Base-by-base conservation (phyloP, 805 yeast species). In the Pichia exigua region DNA sequence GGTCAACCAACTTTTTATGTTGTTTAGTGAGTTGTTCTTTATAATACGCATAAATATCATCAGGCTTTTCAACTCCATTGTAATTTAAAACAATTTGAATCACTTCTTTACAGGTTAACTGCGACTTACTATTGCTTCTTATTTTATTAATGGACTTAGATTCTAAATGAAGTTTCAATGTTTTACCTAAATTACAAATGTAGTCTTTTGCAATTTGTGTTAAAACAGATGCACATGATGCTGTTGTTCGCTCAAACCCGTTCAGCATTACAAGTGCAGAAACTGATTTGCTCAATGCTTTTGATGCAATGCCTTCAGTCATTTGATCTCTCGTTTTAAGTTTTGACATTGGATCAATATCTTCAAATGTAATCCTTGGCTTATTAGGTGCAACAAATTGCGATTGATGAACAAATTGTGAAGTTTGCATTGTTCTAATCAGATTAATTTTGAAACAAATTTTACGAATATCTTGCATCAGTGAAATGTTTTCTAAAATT, bases 371-470 rank as follows among this genome's bases (percentile, higher is more conserved):
- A 15, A 91, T 66, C 12, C 75, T 68, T 46, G 79, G 82, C 42
- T 83, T 75, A 52, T 77, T 84, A 5, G 92, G 92, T 15, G 84
- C 79, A 56, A 78, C 78, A 74, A 83, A 72, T 60, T 85, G 92
- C 0, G 89, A 76, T 48, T 83, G 85, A 61, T 85, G 92, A 47
- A 85, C 71, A 65, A 81, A 82, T 53, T 81, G 84, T 47, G 85
- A 87, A 20, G 85, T 85, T 67, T 94, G 98, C 85, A 94, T 85
- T 62, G 91, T 91, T 57, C 96, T 75, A 53, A 94, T 87, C 46
- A 90, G 71, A 5, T 92, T 83, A 21, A 94, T 87, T 65, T 91
- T 91, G 69, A 89, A 87, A 64, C 97, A 91, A 4, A 88, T 75
- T 57, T 83, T 86, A 52, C 99, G 73, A 38, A 94, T 86, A 59